These are phyloP conservation scores for Pelargonium cotyledonis DNA, from an alignment of 441 rosid genomes.

Conservation along the genomic window DNA sequence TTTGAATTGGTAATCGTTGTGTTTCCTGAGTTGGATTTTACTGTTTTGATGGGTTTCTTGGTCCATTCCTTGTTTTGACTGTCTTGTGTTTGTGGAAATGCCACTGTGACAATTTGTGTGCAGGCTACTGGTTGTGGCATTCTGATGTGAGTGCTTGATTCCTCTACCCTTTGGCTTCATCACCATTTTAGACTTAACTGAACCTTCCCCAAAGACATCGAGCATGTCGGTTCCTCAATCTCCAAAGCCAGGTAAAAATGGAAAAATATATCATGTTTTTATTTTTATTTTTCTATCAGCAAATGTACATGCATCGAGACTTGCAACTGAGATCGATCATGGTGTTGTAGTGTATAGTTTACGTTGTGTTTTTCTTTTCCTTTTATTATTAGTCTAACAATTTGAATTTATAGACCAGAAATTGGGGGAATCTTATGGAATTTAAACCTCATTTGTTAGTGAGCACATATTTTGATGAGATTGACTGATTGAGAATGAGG, in stretches of 20 bases:
- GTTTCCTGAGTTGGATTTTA: background rate
- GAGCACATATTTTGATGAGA: background rate
- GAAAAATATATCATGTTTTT: too few relatives aligned
- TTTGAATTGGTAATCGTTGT: background rate
- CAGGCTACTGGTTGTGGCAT: conserved; percentile 28
- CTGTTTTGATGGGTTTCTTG: background rate
- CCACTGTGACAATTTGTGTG: conserved; percentile 31
- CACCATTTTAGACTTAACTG: conserved; percentile 6
- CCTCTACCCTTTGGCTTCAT: conserved; percentile 31
- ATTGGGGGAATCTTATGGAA: background rate
- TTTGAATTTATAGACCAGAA: too few relatives aligned
- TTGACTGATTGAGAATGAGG: background rate
- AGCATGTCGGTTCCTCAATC: conserved; percentile 32
- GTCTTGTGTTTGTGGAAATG: background rate
- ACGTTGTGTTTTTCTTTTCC: too few relatives aligned
- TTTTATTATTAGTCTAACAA: too few relatives aligned
- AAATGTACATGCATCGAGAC: too few relatives aligned
- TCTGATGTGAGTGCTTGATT: conserved; percentile 31
- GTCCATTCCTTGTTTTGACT: background rate
- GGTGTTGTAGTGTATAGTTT: too few relatives aligned
- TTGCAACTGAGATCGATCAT: too few relatives aligned
- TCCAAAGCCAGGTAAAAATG: conserved; percentile 26
- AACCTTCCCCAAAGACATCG: background rate
- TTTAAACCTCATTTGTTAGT: background rate
- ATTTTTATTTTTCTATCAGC: too few relatives aligned